Evolutionary conservation across 1,284 basidiomycete genomes (phyloP).

Genomic region (Ganoderma lingzhi): DNA sequence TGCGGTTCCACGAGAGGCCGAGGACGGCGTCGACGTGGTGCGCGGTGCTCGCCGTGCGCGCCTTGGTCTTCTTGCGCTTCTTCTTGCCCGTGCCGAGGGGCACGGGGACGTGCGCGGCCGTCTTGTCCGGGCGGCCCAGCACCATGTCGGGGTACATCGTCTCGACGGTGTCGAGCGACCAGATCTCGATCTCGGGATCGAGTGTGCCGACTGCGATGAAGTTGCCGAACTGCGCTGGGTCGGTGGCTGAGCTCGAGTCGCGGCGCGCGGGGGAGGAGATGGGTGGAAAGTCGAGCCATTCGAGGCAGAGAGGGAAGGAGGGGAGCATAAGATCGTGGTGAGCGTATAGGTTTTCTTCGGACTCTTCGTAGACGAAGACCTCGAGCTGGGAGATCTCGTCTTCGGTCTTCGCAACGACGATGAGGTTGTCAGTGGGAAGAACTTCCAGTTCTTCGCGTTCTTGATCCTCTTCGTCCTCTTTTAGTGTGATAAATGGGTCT

Average conservation of each 20-base stretch:
- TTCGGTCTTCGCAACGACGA: slow-evolving; percentile 95
- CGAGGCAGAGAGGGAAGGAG: slow-evolving; percentile 96
- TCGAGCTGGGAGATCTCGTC: slow-evolving; percentile 98
- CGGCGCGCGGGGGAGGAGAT: slow-evolving; percentile 54
- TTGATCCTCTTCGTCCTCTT: slow-evolving; percentile 86
- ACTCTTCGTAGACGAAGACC: slow-evolving; percentile 94
- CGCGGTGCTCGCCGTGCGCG: slow-evolving; percentile 69
- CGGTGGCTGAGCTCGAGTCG: slow-evolving; percentile 40
- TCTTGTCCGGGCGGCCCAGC: slow-evolving; percentile 88
- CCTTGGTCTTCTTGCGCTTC: slow-evolving; percentile 90
- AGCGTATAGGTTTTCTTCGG: slow-evolving; percentile 92
- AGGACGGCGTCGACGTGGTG: slow-evolving; percentile 97
- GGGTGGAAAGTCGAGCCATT: slow-evolving; percentile 97
- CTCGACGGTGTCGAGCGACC: slow-evolving; percentile 95
- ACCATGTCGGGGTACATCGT: slow-evolving; percentile 94
- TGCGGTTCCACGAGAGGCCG: slow-evolving; percentile 90
- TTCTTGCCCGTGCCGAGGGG: slow-evolving; percentile 91
- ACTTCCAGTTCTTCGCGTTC: slow-evolving; percentile 94
- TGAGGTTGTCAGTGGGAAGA: slow-evolving; percentile 89
- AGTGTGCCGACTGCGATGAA: slow-evolving; percentile 97
- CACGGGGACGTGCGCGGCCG: slow-evolving; percentile 79
- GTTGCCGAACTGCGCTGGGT: slow-evolving; percentile 71
- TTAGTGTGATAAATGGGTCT: slow-evolving; percentile 97
- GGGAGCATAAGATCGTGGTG: slow-evolving; percentile 99
- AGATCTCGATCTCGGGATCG: slow-evolving; percentile 98